A percentile compares a stretch with the other conserved stretches of the same genome.
Conservation (phyloP, 1,139 yeast genomes). For the Yamadazyma diospyri region DNA sequence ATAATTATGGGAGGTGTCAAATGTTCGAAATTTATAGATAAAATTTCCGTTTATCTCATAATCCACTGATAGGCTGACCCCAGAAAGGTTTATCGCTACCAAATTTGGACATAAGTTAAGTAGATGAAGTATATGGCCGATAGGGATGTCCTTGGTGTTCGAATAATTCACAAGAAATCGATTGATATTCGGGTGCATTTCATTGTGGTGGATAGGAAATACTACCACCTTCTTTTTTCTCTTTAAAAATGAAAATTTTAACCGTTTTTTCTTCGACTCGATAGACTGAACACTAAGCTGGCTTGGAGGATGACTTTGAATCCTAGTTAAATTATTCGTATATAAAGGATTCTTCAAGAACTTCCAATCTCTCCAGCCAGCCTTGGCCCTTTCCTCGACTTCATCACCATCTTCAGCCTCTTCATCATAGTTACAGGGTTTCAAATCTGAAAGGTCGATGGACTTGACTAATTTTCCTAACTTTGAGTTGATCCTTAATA, state of each 20-base stretch:
- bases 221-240: conserved; percentile 3
- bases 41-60: conserved; percentile 41
- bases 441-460: conserved; percentile 54
- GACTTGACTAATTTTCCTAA: conserved; percentile 54
- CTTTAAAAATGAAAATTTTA: conserved; percentile 15
- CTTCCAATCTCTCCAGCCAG: conserved; percentile 90
- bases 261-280: conserved; percentile 10
- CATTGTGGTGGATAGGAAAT: conserved; percentile 2
- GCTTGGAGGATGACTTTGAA: conserved; percentile 20
- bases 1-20: conserved; percentile 38
- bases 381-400: conserved; percentile 29
- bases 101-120: conserved; percentile 58
- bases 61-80: conserved; percentile 55
- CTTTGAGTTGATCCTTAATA: conserved; percentile 50
- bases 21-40: conserved; percentile 35
- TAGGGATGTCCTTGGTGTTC: conserved; percentile 60
- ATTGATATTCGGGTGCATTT: conserved; percentile 56
- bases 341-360: conserved; percentile 68
- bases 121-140: conserved; percentile 62
- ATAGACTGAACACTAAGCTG: conserved; percentile 18
- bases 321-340: conserved; percentile 26
- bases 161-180: conserved; percentile 55
- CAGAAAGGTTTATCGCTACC: conserved; percentile 47
- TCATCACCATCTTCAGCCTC: conserved; percentile 18
- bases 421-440: conserved; percentile 44